These are phyloP conservation scores for Trapa incisa DNA, from an alignment of 345 rosid genomes.

Conservation along the genomic window DNA sequence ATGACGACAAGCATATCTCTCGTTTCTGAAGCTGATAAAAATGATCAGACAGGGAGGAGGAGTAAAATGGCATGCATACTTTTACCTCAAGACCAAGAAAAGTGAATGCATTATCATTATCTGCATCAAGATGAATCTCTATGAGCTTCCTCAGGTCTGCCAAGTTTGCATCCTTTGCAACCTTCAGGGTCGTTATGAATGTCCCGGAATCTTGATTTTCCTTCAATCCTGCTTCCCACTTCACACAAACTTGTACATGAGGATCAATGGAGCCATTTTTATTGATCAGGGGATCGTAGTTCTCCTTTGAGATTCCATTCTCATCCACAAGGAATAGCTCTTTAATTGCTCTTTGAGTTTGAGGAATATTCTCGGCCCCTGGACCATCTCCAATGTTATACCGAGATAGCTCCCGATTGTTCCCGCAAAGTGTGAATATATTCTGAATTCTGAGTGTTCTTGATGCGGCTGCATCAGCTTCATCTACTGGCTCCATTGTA, in stretches of 20 bases:
- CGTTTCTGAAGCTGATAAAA: too few relatives aligned
- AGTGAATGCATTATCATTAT: conserved; percentile 37
- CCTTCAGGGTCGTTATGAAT: conserved; percentile 42
- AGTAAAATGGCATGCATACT: background rate
- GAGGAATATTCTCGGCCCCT: conserved; percentile 17
- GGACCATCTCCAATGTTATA: conserved; percentile 28
- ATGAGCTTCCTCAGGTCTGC: conserved; percentile 64
- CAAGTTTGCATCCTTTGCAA: conserved; percentile 41
- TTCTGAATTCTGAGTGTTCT: conserved; percentile 64
- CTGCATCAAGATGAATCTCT: conserved; percentile 51
- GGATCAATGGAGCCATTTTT: conserved; percentile 15
- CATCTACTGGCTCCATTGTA: conserved; percentile 9
- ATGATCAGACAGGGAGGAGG: background rate
- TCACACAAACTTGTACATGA: conserved; percentile 40
- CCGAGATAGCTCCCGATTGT: conserved; percentile 76
- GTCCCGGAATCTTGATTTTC: conserved; percentile 29
- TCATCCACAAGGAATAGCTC: conserved; percentile 1
- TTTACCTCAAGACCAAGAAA: conserved; percentile 49
- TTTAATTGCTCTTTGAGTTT: conserved; percentile 1
- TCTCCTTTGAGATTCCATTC: conserved; percentile 36
- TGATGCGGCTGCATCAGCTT: conserved; percentile 39
- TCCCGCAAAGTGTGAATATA: conserved; percentile 89
- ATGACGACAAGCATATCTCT: too few relatives aligned
- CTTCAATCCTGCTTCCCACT: conserved; percentile 43
- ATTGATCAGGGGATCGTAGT: conserved; percentile 18